A percentile compares a stretch with the other conserved stretches of the same genome.
These are phyloP conservation scores for Ceratocystis eucalypticola DNA, from an alignment of 2,329 filamentous ascomycete genomes.

Conservation along the genomic window DNA sequence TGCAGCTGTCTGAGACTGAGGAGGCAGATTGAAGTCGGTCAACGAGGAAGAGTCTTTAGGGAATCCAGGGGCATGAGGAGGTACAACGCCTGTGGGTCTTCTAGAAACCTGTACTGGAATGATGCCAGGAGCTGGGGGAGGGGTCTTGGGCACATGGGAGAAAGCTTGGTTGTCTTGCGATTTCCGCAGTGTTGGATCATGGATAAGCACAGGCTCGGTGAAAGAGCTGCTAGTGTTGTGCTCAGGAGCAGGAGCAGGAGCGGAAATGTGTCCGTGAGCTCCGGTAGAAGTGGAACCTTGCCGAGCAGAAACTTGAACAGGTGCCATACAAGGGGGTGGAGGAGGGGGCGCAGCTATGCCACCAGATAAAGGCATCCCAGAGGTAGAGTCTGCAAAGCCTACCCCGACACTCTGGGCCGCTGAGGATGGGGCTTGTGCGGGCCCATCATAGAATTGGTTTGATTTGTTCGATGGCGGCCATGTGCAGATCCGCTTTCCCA, in stretches of 20 bases:
- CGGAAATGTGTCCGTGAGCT: not conserved
- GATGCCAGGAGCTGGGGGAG: slow-evolving; percentile 10
- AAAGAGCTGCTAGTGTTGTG: too few species aligned
- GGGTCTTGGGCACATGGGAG: slow-evolving; percentile 2
- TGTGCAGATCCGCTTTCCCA: slow-evolving; percentile 22
- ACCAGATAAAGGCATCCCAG: not conserved
- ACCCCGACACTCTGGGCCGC: not conserved
- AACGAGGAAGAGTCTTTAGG: not conserved
- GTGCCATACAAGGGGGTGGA: not conserved
- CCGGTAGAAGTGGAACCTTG: not conserved
- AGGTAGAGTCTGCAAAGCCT: not conserved
- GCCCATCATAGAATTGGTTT: not conserved
- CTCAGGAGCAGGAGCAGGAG: too few species aligned
- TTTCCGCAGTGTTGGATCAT: not conserved
- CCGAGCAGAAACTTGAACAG: not conserved
- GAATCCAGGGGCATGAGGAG: not conserved
- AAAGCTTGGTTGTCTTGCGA: not conserved
- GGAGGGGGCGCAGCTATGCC: not conserved
- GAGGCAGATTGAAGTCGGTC: not conserved
- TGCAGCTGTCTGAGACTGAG: not conserved
- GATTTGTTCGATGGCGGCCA: slow-evolving; percentile 19
- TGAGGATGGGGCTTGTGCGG: not conserved
- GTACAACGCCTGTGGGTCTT: not conserved
- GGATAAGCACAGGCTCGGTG: not conserved
- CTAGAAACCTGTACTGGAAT: slow-evolving; percentile 8